These are phyloP conservation scores for Pleurotus eryngii DNA, from an alignment of 768 basidiomycete species.

Conservation along the genomic window DNA sequence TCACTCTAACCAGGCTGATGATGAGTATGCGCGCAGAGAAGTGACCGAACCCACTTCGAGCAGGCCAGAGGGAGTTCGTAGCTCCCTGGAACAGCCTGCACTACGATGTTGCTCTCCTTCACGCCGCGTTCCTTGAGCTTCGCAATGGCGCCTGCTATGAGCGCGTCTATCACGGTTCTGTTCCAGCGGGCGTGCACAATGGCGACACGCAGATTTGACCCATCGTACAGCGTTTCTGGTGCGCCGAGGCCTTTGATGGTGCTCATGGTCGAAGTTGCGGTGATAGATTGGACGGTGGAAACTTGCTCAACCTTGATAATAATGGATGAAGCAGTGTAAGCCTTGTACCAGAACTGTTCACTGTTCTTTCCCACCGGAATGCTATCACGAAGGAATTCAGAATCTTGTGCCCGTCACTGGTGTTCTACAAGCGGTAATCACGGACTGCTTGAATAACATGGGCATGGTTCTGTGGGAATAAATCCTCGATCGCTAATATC, in stretches of 20 bases:
- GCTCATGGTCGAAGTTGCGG: conserved; percentile 36
- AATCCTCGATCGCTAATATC: neutral
- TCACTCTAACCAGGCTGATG: conserved; percentile 54
- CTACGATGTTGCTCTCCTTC: conserved; percentile 83
- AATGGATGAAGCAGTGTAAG: conserved; percentile 19
- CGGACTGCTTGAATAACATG: conserved; percentile 13
- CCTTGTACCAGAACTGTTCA: no score
- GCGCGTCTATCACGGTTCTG: conserved; percentile 77
- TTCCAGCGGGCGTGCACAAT: conserved; percentile 99
- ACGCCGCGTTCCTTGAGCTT: conserved; percentile 87
- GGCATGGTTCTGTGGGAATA: conserved; percentile 11
- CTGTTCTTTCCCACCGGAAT: no score
- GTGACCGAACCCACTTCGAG: conserved; percentile 59
- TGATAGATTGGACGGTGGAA: conserved; percentile 1
- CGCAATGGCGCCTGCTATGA: conserved; percentile 73
- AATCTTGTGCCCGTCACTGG: no score
- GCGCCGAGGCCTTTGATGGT: conserved; percentile 78
- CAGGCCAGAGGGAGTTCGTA: conserved; percentile 91
- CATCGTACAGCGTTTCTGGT: conserved; percentile 65
- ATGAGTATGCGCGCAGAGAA: neutral
- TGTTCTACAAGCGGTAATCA: no score
- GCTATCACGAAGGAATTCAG: no score
- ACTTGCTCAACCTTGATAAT: neutral
- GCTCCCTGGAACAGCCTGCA: conserved; percentile 91
- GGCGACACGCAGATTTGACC: conserved; percentile 76